Percentiles rank a stretch among this genome's conserved stretches.
Evolutionary conservation across 192 early-diverging fungal species (phyloP).

Genomic region (Coemansia brasiliensis): DNA sequence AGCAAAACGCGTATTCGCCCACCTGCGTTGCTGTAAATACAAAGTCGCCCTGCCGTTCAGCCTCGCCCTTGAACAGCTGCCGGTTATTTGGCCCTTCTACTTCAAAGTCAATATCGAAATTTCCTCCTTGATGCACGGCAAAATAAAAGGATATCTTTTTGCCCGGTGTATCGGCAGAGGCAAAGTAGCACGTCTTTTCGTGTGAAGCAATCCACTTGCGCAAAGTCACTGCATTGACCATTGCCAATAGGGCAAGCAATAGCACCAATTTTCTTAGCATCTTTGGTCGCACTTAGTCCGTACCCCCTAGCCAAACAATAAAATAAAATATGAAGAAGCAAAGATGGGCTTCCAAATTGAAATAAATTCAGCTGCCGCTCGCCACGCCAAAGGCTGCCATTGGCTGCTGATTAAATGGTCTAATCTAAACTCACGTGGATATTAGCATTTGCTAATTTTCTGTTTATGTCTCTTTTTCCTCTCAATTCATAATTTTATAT

Average conservation of each 20-base stretch:
- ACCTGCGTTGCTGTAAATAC: conserved; percentile 81
- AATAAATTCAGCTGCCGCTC: conserved; percentile 3
- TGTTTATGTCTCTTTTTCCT: neutral
- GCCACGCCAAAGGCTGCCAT: conserved; percentile 3
- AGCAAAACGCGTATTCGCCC: conserved; percentile 97
- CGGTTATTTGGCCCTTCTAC: conserved; percentile 75
- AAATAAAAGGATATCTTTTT: conserved; percentile 98
- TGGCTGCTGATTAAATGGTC: conserved; percentile 2
- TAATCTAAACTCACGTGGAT: neutral
- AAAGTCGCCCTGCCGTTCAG: conserved; percentile 94
- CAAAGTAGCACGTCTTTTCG: conserved; percentile 92
- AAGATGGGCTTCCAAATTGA: neutral
- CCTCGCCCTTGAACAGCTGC: conserved; percentile 71
- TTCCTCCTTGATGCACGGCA: conserved; percentile 95
- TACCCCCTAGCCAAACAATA: neutral
- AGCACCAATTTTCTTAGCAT: conserved; percentile 52
- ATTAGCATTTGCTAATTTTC: neutral
- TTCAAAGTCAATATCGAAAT: conserved; percentile 95
- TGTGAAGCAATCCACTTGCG: conserved; percentile 91
- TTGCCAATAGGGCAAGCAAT: conserved; percentile 45
- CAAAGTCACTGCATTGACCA: conserved; percentile 58
- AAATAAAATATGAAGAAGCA: neutral
- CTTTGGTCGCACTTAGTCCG: neutral
- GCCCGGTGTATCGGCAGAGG: conserved; percentile 67
- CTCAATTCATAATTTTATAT: conserved; percentile 2